Evolutionary conservation across 305 asterid genomes (phyloP), one percentile per base, ranked within the genome.

Genomic region (Euphrasia arctica): DNA sequence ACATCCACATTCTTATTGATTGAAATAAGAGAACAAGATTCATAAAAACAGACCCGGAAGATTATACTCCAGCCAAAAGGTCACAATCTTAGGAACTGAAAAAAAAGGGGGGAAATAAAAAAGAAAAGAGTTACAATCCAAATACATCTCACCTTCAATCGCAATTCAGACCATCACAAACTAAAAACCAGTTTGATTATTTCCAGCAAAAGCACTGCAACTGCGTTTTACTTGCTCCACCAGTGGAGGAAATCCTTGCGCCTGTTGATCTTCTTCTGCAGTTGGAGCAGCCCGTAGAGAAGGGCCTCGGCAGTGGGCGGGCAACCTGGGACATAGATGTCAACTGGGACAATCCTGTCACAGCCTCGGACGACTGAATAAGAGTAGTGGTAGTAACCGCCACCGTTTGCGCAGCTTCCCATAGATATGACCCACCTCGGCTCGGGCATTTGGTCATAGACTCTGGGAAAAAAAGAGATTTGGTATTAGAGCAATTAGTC

Each of bases 361-460:
- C 88, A 83, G 0, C 90, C 94, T 70, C 90, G 72, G 36, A 86
- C 94, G 2, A 86, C 90, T 4, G 94, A 83, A 51, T 86, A 84
- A 0, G 89, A 83, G 79, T 86, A 82, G 59, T 86, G 95, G 75
- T 86, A 86, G 72, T 83, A 80, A 50, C 95, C 95, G 15, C 95
- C 95, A 62, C 91, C 91, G 28, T 86, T 86, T 15, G 95, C 95
- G 39, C 89, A 86, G 82, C 85, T 84, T 45, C 89, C 92, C 92
- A 85, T 85, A 3, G 89, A 85, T 74, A 85, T 79, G 9, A 83
- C 92, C 87, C 95, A 84, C 76, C 91, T 82, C 18, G 95, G 91
- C 74, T 86, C 95, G 0, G 89, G 91, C 95, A 86, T 86, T 71
- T 86, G 95, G 74, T 84, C 89, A n/a, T 83, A 86, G 45, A 84